A percentile compares a stretch with the other conserved stretches of the same genome.
Conservation (phyloP, 75 land plant species). For the Pseudotsuga menziesii region DNA sequence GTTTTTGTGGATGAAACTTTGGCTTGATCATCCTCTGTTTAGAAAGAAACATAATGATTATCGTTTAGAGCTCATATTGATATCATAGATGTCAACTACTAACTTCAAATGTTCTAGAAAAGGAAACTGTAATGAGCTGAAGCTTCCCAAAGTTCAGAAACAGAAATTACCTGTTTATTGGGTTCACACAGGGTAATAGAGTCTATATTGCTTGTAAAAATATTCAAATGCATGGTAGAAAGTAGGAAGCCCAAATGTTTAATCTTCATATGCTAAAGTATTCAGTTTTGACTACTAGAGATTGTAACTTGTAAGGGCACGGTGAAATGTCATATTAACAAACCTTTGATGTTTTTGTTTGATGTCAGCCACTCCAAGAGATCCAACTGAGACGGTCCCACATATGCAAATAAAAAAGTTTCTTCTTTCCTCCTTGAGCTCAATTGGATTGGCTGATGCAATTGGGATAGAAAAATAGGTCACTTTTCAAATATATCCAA, state of each 20-base stretch:
- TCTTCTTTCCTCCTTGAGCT: too few relatives aligned
- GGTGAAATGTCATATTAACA: not conserved
- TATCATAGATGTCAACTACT: not conserved
- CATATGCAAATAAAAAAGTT: too few relatives aligned
- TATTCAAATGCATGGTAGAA: not conserved
- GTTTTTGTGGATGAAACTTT: conserved; percentile 28
- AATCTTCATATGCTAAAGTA: not conserved
- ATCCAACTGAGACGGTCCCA: conserved; percentile 56
- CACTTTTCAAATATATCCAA: too few relatives aligned
- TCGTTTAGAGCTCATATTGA: not conserved
- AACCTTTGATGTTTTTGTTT: conserved; percentile 14
- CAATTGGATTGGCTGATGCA: too few relatives aligned
- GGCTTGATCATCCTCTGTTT: not conserved
- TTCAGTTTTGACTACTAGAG: not conserved
- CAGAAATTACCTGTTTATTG: not conserved
- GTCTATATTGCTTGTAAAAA: not conserved
- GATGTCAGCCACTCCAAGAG: conserved; percentile 79
- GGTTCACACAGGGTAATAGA: not conserved
- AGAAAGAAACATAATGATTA: not conserved
- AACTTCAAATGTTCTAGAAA: not conserved
- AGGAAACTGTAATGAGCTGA: not conserved
- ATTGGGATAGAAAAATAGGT: too few relatives aligned
- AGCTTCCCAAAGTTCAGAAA: not conserved
- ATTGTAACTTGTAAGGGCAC: not conserved
- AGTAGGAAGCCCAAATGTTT: not conserved